Evolutionary conservation across 2,329 filamentous ascomycete species (phyloP).

Genomic region (Leptographium wingfieldii): DNA sequence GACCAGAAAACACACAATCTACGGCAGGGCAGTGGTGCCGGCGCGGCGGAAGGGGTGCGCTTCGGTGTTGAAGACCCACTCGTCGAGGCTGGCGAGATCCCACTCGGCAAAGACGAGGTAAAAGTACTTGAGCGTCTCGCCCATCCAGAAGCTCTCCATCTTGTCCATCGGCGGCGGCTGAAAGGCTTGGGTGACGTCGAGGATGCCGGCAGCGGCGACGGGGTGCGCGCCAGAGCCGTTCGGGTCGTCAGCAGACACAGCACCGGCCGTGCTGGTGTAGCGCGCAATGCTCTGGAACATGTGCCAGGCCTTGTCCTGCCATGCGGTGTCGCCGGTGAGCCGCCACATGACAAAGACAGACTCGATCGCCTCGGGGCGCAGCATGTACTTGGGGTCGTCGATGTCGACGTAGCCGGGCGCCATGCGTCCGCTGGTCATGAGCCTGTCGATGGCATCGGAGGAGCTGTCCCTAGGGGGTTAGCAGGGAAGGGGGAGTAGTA

Average conservation of each 20-base stretch:
- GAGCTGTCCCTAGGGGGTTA: background rate
- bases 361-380: slow-evolving; percentile 69
- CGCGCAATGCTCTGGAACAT: slow-evolving; percentile 57
- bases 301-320: slow-evolving; percentile 58
- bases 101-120: slow-evolving; percentile 51
- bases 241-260: background rate
- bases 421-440: slow-evolving; percentile 31
- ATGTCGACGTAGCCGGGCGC: slow-evolving; percentile 43
- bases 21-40: background rate
- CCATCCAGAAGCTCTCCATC: slow-evolving; percentile 69
- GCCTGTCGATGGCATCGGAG: slow-evolving; percentile 16
- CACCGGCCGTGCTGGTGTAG: slow-evolving; percentile 40
- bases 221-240: background rate
- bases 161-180: slow-evolving; percentile 34
- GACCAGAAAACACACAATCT: background rate
- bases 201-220: slow-evolving; percentile 51
- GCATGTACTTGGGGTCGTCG: slow-evolving; percentile 45
- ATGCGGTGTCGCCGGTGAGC: slow-evolving; percentile 52
- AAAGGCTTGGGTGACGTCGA: slow-evolving; percentile 43
- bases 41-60: slow-evolving; percentile 35
- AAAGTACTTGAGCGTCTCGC: slow-evolving; percentile 56
- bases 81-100: slow-evolving; percentile 44
- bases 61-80: slow-evolving; percentile 49
- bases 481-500: background rate
- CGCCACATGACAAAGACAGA: slow-evolving; percentile 69